phyloP scores from a whole-genome alignment of 768 basidiomycete species.

The Xerocomellus intermedius region DNA sequence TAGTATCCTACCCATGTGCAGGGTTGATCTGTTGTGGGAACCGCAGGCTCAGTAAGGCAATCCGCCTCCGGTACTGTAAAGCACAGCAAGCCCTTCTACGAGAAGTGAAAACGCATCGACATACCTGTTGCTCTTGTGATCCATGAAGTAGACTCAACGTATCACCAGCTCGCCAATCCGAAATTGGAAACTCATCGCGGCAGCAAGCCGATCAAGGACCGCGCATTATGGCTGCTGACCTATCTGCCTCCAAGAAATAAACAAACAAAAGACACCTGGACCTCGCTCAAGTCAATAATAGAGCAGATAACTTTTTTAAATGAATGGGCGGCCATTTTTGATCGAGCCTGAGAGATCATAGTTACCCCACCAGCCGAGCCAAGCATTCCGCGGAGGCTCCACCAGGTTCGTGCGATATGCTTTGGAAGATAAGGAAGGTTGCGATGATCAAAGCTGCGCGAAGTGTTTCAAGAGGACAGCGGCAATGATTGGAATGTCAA shows the following conservation, averaged over 20 bases:
- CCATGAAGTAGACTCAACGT: not conserved
- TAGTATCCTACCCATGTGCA: not conserved
- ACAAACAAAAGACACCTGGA: not conserved
- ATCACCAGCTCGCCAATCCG: not conserved
- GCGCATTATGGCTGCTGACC: not conserved
- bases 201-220: not conserved
- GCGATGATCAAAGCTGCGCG: not conserved
- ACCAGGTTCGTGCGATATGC: not conserved
- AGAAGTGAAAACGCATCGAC: not conserved
- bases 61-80: not conserved
- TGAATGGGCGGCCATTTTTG: not conserved
- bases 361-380: not conserved
- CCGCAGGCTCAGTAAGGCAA: not conserved
- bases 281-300: not conserved
- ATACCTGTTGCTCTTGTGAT: not conserved
- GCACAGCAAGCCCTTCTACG: not conserved
- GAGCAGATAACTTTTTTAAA: not conserved
- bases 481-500: not conserved
- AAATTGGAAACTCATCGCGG: not conserved
- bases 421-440: constrained; percentile 2
- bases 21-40: constrained; percentile 10
- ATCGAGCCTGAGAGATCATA: not conserved
- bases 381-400: not conserved
- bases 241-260: not conserved
- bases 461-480: not conserved